Evolutionary conservation across 2,329 filamentous ascomycete genomes (phyloP).

Genomic region (Calonectria pseudoturangicola): DNA sequence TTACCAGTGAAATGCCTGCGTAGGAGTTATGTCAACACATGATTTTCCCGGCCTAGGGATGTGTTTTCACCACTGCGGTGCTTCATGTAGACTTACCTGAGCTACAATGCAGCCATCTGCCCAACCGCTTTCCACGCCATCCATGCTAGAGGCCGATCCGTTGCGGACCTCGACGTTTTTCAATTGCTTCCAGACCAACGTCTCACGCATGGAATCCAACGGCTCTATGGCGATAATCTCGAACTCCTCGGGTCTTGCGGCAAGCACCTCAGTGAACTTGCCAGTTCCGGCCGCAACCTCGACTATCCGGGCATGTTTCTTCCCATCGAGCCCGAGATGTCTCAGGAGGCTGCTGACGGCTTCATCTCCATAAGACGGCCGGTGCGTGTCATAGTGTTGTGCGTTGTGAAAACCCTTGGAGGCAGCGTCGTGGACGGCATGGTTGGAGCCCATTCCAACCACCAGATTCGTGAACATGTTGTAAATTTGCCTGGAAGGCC

Average conservation of each 20-base stretch:
- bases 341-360: constrained; percentile 76
- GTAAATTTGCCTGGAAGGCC: not conserved
- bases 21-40: constrained; percentile 30
- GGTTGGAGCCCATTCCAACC: constrained; percentile 42
- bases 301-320: constrained; percentile 69
- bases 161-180: constrained; percentile 71
- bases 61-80: not conserved
- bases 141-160: constrained; percentile 76
- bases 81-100: constrained; percentile 72
- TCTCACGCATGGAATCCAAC: constrained; percentile 77
- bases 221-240: constrained; percentile 79
- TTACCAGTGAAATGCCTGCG: constrained; percentile 74
- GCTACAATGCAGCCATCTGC: constrained; percentile 80
- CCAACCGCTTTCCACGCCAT: constrained; percentile 70
- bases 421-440: constrained; percentile 70
- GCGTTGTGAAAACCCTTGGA: constrained; percentile 79
- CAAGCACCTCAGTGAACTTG: constrained; percentile 80
- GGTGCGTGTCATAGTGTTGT: constrained; percentile 78
- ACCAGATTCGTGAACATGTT: not conserved
- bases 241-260: constrained; percentile 74
- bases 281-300: constrained; percentile 82
- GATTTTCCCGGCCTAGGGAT: constrained; percentile 7
- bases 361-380: constrained; percentile 78
- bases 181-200: constrained; percentile 76
- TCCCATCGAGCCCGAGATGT: constrained; percentile 70